Evolutionary conservation across 1,284 basidiomycete genomes (phyloP).

Genomic region (Ceratobasidium sp.): DNA sequence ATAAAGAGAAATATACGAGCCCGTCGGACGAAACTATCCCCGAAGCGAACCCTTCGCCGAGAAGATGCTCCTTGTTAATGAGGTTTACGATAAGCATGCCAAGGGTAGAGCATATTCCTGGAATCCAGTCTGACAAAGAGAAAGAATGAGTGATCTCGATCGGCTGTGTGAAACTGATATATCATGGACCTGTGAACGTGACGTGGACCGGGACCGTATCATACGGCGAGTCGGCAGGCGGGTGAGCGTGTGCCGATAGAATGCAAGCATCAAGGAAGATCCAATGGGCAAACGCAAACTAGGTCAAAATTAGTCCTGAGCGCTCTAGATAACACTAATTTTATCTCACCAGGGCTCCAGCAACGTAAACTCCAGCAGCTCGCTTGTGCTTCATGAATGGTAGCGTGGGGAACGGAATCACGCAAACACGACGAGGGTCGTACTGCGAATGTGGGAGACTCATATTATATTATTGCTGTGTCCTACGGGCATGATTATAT

Average conservation of each 20-base stretch:
- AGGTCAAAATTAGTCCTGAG: constrained; percentile 17
- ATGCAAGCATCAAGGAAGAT: constrained; percentile 94
- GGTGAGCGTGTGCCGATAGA: constrained; percentile 80
- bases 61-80: constrained; percentile 92
- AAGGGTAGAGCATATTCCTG: constrained; percentile 91
- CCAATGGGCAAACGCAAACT: constrained; percentile 96
- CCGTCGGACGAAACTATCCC: constrained; percentile 86
- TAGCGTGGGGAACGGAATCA: constrained; percentile 55
- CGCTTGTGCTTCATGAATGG: constrained; percentile 63
- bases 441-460: constrained; percentile 76
- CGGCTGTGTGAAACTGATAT: not conserved
- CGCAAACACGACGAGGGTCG: constrained; percentile 85
- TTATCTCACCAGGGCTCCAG: constrained; percentile 83
- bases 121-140: constrained; percentile 83
- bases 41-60: constrained; percentile 76
- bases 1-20: constrained; percentile 91
- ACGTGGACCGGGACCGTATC: constrained; percentile 84
- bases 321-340: constrained; percentile 20
- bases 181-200: constrained; percentile 53
- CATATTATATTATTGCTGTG: constrained; percentile 54
- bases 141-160: constrained; percentile 3
- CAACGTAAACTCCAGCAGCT: constrained; percentile 87
- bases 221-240: constrained; percentile 72
- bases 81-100: constrained; percentile 94
- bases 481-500: not conserved